Evolutionary conservation across 1,139 yeast species (phyloP), one percentile per base, ranked within the genome.

Genomic region (Kodamaea sp.): DNA sequence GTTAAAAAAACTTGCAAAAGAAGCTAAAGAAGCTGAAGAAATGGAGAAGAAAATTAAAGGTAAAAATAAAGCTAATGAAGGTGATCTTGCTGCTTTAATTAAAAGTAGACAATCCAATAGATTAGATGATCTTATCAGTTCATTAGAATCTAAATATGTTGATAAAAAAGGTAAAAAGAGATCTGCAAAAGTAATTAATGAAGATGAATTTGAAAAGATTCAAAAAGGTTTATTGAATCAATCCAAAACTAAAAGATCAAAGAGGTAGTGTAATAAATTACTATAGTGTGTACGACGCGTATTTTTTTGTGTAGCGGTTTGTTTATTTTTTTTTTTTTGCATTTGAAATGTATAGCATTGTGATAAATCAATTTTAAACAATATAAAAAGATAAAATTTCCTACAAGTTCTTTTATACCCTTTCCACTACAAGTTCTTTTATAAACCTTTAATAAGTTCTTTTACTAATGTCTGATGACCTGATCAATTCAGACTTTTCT

Each of bases 1-100:
- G 58, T 51, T 68, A 45, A 71, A 69, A 43, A 67, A 67, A 38
- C 64, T 79, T 35, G 72, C 73, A 15, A 71, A 68, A 49, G 92
- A 84, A 53, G 86, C 87, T 5, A 65, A 70, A 42, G 87, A 84
- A 52, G 95, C 94, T 0, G 84, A 76, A 43, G 75, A 71, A 48
- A 61, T 80, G 49, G 78, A 81, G 46, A 64, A 67, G 44, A 67
- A 70, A 49, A 60, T 83, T 28, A 71, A 75, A 29, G 63, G 61
- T 36, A 70, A 66, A 42, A 58, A 65, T 28, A 60, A 62, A 33
- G 46, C 47, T 52, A 63, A 58, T 8, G 78, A 73, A 40, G 63
- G 57, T 32, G 81, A 78, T 38, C 63, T 82, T 40, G 66, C 68
- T 34, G 68, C 72, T 29, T 53, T 81, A 48, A 82, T 82, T 32